Conservation (phyloP, 2,329 filamentous ascomycete genomes). For the Gliomastix tumulicola region DNA sequence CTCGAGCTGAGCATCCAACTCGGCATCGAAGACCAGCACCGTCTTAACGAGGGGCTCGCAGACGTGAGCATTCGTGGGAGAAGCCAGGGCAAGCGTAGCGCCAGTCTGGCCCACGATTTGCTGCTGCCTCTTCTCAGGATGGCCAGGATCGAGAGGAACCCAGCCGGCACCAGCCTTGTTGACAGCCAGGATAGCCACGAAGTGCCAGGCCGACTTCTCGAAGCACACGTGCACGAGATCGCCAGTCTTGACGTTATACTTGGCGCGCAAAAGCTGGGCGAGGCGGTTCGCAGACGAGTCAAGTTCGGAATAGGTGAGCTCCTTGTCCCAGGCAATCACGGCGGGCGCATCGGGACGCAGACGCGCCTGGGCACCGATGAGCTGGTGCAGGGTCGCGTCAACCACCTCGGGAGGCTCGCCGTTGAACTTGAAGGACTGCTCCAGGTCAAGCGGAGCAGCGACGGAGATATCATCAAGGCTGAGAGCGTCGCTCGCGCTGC, state of each 20-base stretch:
- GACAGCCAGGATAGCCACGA: slow-evolving; percentile 12
- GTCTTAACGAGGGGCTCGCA: background rate
- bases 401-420: slow-evolving; percentile 1
- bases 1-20: background rate
- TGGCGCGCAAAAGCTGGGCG: background rate
- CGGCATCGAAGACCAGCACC: background rate
- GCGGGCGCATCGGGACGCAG: slow-evolving; percentile 21
- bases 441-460: slow-evolving; percentile 1
- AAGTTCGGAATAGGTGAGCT: slow-evolving; percentile 13
- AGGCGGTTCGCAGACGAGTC: slow-evolving; percentile 1
- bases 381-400: slow-evolving; percentile 1
- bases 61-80: background rate
- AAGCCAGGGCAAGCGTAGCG: slow-evolving; percentile 1
- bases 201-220: slow-evolving; percentile 10
- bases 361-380: slow-evolving; percentile 2
- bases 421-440: slow-evolving; percentile 2
- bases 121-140: slow-evolving; percentile 1
- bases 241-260: slow-evolving; percentile 5
- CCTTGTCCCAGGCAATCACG: slow-evolving; percentile 34
- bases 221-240: slow-evolving; percentile 9
- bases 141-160: slow-evolving; percentile 9
- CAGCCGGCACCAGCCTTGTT: slow-evolving; percentile 15
- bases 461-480: slow-evolving; percentile 1
- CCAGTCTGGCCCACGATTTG: slow-evolving; percentile 1
- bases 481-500: no score